Percentiles rank a stretch among this genome's conserved stretches.
Evolutionary conservation across 805 yeast species (phyloP).

Genomic region (Barnettozyma salicaria): DNA sequence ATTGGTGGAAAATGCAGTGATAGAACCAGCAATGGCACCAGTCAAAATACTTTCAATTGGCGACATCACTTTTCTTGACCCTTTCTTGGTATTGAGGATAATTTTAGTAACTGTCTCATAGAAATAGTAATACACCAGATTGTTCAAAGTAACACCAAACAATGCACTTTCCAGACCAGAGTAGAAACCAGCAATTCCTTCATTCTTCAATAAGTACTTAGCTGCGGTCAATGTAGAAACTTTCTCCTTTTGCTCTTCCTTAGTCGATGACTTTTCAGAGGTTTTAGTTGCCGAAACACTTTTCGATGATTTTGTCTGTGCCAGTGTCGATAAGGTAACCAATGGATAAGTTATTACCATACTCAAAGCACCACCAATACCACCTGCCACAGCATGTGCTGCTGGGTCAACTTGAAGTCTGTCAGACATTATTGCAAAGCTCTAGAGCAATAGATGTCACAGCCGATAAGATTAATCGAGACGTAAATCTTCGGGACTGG

Average conservation of each 20-base stretch:
- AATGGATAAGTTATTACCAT: conserved; percentile 87
- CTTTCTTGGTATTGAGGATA: conserved; percentile 29
- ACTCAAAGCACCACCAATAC: conserved; percentile 86
- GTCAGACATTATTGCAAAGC: conserved; percentile 21
- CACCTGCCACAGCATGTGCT: conserved; percentile 93
- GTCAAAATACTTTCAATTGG: conserved; percentile 24
- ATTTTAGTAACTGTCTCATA: conserved; percentile 63
- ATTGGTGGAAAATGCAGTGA: conserved; percentile 75
- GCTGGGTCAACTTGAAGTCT: conserved; percentile 25
- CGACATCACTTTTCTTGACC: conserved; percentile 16
- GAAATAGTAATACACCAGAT: conserved; percentile 85
- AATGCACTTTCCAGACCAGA: conserved; percentile 86
- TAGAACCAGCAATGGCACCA: conserved; percentile 78
- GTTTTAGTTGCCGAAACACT: conserved; percentile 16
- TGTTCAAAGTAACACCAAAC: conserved; percentile 79
- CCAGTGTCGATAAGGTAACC: conserved; percentile 79
- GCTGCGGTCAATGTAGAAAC: conserved; percentile 34
- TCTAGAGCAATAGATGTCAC: too few relatives aligned
- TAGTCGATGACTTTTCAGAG: conserved; percentile 3
- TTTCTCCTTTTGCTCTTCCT: conserved; percentile 17
- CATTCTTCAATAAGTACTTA: conserved; percentile 43
- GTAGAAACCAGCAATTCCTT: conserved; percentile 67
- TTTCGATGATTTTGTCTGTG: conserved; percentile 56
- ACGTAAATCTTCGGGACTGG: too few relatives aligned
- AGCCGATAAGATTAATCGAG: too few relatives aligned